Evolutionary conservation across 2,329 filamentous ascomycete genomes (phyloP), one percentile per base, ranked within the genome.

Genomic region (Curvularia verruculosa): DNA sequence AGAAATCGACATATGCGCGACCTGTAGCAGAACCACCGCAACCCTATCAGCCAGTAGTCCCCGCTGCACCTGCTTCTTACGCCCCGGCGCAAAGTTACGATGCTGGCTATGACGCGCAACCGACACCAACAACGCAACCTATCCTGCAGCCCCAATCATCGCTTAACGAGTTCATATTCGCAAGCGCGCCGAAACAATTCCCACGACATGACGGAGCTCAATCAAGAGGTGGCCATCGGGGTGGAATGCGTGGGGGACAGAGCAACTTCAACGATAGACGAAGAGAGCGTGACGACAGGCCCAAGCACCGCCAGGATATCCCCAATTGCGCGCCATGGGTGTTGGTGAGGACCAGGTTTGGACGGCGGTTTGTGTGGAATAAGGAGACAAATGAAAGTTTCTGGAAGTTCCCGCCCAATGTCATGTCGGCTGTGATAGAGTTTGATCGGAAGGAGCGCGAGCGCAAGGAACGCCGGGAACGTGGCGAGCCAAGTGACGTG

Each of bases 401-500:
- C 76, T 99, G 96, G 95, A 92, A 92, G 69, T 95, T 97, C 68
- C 95, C 95, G 0, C 86, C 91, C 53, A 89, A 95, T 73, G 83
- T 99, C 34, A 88, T 93, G 83, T 87, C 89, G 58, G 92, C 87
- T 0, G 85, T 88, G 1, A 73, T 85, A 3, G 85, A 87, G 13
- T 90, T 95, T 52, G 87, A 89, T 69, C 78, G 79, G 23, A 80
- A 91, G 53, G 92, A 96, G 75, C 86, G 89, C 73, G 87, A 88
- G 64, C 85, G 86, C 57, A 88, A 77, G 80, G 86, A 78, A 77
- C 84, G 68, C 12, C 67, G 65, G 45, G 72, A 76, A 85, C 87
- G 78, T 10, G 75, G 71, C 18, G 75, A 79, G 58, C 70, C 70
- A 3, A 75, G 70, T 36, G 72, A 73, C n/a, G 31, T 54, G 19